A percentile compares a stretch with the other conserved stretches of the same genome.
Evolutionary conservation across 2,329 filamentous ascomycete genomes (phyloP).

Genomic region (Thelonectria olida): DNA sequence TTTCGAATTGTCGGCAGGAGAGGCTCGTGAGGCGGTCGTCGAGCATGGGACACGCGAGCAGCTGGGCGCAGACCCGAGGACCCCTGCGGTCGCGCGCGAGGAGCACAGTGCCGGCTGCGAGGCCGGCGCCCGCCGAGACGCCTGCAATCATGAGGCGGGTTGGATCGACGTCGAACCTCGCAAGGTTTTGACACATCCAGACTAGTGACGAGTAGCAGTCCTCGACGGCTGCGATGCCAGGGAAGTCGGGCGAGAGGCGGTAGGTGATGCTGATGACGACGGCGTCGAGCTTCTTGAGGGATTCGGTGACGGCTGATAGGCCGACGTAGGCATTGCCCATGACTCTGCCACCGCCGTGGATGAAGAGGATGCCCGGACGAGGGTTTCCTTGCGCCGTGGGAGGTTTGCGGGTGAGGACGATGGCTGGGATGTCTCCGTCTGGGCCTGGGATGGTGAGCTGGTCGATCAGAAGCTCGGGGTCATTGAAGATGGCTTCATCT

Average conservation of each 20-base stretch:
- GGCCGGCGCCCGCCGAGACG: constrained; percentile 20
- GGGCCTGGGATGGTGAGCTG: neutral
- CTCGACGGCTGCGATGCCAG: neutral
- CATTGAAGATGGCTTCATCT: constrained; percentile 14
- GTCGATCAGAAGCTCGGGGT: neutral
- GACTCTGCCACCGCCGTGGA: constrained; percentile 20
- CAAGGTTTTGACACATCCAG: constrained; percentile 5
- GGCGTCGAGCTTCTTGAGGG: constrained; percentile 17
- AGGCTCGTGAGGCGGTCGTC: constrained; percentile 18
- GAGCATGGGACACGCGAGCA: constrained; percentile 24
- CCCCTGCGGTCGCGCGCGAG: constrained; percentile 11
- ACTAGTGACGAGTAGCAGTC: constrained; percentile 11
- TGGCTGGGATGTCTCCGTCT: neutral
- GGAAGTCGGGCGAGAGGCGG: constrained; percentile 12
- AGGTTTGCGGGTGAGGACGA: neutral
- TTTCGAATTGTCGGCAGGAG: constrained; percentile 17
- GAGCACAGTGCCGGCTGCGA: constrained; percentile 9
- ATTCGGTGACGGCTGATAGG: neutral
- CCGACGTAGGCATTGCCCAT: constrained; percentile 19
- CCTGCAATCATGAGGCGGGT: constrained; percentile 16
- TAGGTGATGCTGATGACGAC: constrained; percentile 14
- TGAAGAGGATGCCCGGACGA: constrained; percentile 9
- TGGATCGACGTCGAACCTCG: neutral
- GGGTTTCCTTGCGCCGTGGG: neutral
- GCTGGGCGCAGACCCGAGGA: constrained; percentile 12